These are phyloP conservation scores for Rhodamnia rubescens DNA, from an alignment of 345 rosid genomes.

Conservation along the genomic window DNA sequence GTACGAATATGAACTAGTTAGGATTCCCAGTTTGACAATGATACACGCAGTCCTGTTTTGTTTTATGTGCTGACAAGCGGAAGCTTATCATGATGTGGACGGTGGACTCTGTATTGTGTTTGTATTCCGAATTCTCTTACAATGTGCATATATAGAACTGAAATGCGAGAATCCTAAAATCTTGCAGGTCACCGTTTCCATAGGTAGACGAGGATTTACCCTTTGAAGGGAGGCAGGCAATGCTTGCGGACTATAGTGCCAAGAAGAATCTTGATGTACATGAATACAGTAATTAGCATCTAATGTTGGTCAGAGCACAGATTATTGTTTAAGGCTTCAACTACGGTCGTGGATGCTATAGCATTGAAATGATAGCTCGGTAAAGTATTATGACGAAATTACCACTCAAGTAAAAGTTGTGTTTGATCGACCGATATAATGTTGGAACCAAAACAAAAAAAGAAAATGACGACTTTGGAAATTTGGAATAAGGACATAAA, in stretches of 20 bases:
- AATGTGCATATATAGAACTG: background rate
- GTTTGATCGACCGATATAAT: background rate
- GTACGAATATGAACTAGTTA: background rate
- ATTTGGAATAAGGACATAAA: too few species aligned
- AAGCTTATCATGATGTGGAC: background rate
- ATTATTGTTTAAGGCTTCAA: background rate
- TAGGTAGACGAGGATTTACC: slow-evolving; percentile 12
- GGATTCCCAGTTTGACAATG: background rate
- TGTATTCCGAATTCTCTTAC: background rate
- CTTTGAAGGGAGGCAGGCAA: slow-evolving; percentile 48
- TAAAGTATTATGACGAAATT: too few species aligned
- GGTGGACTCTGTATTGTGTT: too few species aligned
- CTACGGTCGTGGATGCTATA: background rate
- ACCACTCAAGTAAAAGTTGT: background rate
- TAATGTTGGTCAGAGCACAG: background rate
- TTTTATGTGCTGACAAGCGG: background rate
- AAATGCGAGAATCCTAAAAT: background rate
- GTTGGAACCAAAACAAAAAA: too few species aligned
- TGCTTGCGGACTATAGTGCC: slow-evolving; percentile 61
- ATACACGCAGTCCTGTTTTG: background rate
- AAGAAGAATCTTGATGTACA: slow-evolving; percentile 13
- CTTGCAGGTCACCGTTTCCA: too few species aligned
- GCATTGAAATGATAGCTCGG: background rate
- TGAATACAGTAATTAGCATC: background rate
- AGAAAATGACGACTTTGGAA: too few species aligned